These are phyloP conservation scores for Penicillium bovifimosum DNA, from an alignment of 495 filamentous ascomycete genomes.

Conservation along the genomic window DNA sequence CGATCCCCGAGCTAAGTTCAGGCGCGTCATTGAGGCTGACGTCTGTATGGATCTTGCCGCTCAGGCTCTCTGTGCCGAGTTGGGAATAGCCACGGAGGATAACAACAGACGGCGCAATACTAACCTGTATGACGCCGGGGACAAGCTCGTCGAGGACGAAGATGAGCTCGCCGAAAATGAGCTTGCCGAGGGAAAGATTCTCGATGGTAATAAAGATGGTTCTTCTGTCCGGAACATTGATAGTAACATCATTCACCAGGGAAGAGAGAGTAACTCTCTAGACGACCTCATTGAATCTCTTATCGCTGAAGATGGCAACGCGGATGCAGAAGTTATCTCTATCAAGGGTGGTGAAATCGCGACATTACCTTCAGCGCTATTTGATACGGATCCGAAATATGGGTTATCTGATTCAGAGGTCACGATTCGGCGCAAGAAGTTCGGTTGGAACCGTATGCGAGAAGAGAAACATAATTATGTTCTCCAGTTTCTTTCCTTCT, in stretches of 20 bases:
- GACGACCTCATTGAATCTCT: constrained; percentile 79
- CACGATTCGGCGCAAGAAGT: constrained; percentile 61
- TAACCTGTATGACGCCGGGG: no score
- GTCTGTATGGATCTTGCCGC: no score
- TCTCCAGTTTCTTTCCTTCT: constrained; percentile 78
- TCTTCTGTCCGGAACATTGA: neutral
- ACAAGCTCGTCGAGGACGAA: no score
- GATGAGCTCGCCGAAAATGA: no score
- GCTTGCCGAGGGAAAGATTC: no score
- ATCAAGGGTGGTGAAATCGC: constrained; percentile 30
- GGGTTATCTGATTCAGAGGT: constrained; percentile 76
- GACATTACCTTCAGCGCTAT: constrained; percentile 57
- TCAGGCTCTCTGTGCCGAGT: no score
- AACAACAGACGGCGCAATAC: no score
- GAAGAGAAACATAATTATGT: constrained; percentile 82
- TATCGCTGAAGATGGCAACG: constrained; percentile 67
- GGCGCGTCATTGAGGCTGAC: no score
- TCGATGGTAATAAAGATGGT: neutral
- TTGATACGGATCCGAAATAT: constrained; percentile 61
- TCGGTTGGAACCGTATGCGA: constrained; percentile 83
- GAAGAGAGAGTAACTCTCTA: constrained; percentile 56
- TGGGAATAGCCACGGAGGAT: no score
- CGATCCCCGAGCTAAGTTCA: no score
- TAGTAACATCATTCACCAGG: neutral
- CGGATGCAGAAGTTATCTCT: constrained; percentile 47